Base-by-base conservation (phyloP, 2,329 filamentous ascomycete genomes). In the Triangularia verruculosa region DNA sequence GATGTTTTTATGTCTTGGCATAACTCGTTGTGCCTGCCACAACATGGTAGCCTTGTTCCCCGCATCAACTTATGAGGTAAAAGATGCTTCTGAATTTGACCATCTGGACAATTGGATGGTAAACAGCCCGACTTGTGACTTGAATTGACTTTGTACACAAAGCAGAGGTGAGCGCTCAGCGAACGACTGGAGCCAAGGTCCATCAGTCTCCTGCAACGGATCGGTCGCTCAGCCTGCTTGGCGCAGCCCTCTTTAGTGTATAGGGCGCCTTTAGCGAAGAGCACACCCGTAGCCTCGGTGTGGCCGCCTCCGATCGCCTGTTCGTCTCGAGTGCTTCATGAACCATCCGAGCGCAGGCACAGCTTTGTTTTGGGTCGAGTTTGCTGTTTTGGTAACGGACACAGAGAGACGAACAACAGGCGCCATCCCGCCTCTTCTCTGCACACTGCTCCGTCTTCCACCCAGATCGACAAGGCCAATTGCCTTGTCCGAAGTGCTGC, bases 391-490 rank as follows among this genome's bases (percentile, higher is more conserved):
- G 15, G 34, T n/a, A 15, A 39, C 15, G 13, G 13, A 34, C 9
- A 34, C 30, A 34, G 30, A n/a, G 34, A n/a, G 15, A n/a, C 34
- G 32, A 13, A 13, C 32, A 39, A 15, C 13, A 39, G n/a, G 13
- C n/a, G 34, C 34, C 34, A 43, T 43, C 15, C 34, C 34, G 34
- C 34, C 34, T n/a, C 34, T 5, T 43, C 34, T 43, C 15, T n/a
- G 17, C 34, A 17, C 11, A 17, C 15, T 17, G 4, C 4, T 43
- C 34, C 13, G 17, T 13, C 32, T 34, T 34, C 11, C 32, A 43
- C n/a, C n/a, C n/a, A 43, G 67, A 66, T 67, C 64, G 62, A 54
- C 67, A 54, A 60, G 57, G 51, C 59, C 64, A 61, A 66, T 63
- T 64, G 66, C 62, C 62, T 39, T 11, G 8, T 24, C 39, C 27